These are phyloP conservation scores for Tetragonia tetragonoides DNA, from an alignment of 148 eudicot genomes.

Conservation along the genomic window DNA sequence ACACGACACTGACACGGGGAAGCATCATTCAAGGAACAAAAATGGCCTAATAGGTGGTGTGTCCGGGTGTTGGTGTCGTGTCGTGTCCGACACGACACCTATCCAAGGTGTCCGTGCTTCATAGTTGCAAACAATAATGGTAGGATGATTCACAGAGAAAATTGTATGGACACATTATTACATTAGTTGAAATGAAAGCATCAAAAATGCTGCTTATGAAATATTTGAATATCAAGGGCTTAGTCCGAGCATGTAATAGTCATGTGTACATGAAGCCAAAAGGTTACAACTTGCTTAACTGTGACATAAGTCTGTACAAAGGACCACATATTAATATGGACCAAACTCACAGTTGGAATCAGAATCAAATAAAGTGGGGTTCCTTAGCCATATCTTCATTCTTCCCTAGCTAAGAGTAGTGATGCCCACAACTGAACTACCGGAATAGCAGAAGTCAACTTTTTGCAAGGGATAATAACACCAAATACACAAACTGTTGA, in stretches of 20 bases:
- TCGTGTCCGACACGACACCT: too few species aligned
- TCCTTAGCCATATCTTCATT: conserved; percentile 1
- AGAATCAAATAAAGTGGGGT: not conserved
- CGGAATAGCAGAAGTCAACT: not conserved
- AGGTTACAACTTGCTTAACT: not conserved
- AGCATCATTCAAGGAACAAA: too few species aligned
- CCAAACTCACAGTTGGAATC: not conserved
- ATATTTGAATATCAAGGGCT: not conserved
- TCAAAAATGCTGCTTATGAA: too few species aligned
- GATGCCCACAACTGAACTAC: not conserved
- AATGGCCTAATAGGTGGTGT: too few species aligned
- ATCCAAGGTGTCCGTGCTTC: too few species aligned
- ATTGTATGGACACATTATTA: not conserved
- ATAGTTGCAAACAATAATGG: not conserved
- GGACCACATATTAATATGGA: not conserved
- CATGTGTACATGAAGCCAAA: not conserved
- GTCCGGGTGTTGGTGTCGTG: too few species aligned
- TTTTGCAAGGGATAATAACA: conserved; percentile 4
- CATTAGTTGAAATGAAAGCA: too few species aligned
- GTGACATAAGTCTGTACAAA: not conserved
- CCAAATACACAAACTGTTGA: conserved; percentile 5
- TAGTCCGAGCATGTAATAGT: not conserved
- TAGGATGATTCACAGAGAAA: not conserved
- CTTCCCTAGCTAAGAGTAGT: not conserved
- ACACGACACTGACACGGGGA: too few species aligned